Evolutionary conservation across 371 early-diverging fungal genomes (phyloP).

Genomic region (Mortierella sp.): DNA sequence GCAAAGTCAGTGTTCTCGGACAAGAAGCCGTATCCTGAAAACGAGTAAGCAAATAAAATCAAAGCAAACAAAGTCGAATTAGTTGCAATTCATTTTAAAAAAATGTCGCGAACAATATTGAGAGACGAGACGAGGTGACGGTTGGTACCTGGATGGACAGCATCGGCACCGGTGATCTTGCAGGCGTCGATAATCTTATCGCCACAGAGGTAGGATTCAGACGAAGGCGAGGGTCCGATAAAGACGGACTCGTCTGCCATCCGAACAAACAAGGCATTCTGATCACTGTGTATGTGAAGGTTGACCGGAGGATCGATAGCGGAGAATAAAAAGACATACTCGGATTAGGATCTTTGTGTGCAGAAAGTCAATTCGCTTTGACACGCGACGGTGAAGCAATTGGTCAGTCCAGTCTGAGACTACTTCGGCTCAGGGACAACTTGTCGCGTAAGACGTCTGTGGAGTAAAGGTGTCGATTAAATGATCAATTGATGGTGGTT

Average conservation of each 20-base stretch:
- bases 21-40: conserved; percentile 86
- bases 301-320: background rate
- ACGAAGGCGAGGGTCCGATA: conserved; percentile 79
- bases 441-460: background rate
- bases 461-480: background rate
- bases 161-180: conserved; percentile 77
- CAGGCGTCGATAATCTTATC: conserved; percentile 74
- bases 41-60: background rate
- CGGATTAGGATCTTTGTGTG: background rate
- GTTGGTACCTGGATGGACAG: conserved; percentile 78
- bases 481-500: background rate
- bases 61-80: background rate
- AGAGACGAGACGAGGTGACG: background rate
- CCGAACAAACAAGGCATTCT: conserved; percentile 83
- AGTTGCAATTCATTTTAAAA: background rate
- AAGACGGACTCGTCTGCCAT: conserved; percentile 87
- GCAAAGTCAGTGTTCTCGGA: conserved; percentile 89
- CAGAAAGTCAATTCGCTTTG: background rate
- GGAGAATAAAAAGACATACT: conserved; percentile 14
- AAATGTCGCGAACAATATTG: too few species aligned
- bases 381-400: background rate
- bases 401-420: background rate
- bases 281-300: conserved; percentile 74
- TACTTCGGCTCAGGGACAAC: background rate
- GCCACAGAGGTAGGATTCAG: conserved; percentile 78